Base-by-base conservation (phyloP, 2,329 filamentous ascomycete species). In the Apiospora saccharicola region DNA sequence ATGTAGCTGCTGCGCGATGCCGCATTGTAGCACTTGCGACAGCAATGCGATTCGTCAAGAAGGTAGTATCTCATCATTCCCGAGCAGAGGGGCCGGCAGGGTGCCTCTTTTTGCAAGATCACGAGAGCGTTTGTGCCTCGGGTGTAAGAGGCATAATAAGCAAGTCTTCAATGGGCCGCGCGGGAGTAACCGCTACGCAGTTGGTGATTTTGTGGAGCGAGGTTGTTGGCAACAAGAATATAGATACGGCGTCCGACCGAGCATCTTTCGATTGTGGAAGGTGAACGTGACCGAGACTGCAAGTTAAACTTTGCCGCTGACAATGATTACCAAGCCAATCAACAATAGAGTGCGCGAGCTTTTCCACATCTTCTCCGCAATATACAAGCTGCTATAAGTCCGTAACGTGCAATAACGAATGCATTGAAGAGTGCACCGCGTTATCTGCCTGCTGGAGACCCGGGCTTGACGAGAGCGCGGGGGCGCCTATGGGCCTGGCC, bases 181-280 rank as follows among this genome's bases (percentile, higher is more conserved):
- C 57, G 57, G 57, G 57, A 64, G 57, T 41, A 64, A 64, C 57
- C 57, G 57, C 57, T n/a, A 41, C 57, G 57, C 57, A 64, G 34
- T 41, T 64, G 57, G 57, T 19, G 22, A 64, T 41, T 24, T n/a
- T 64, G 57, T 64, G 57, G 57, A 64, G 57, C 57, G 57, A 64
- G 57, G 12, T 14, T 7, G 26, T 6, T 53, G 49, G n/a, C 24
- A 10, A 30, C 26, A 30, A 30, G 26, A 30, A 41, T 41, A 7
- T 41, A 41, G 37, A 41, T 10, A 41, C 37, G 49, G 10, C n/a
- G 26, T 30, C 26, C 2, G 49, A 12, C 49, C 49, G n/a, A 49
- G n/a, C 53, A 34, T 57, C 53, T 57, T 57, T 57, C 14, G 13
- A 16, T 13, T 30, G 26, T 30, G 26, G 37, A 10, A 41, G 37